These are phyloP conservation scores for Stagonosporopsis cucurbitacearum DNA, from an alignment of 2,329 filamentous ascomycete genomes.

Conservation along the genomic window DNA sequence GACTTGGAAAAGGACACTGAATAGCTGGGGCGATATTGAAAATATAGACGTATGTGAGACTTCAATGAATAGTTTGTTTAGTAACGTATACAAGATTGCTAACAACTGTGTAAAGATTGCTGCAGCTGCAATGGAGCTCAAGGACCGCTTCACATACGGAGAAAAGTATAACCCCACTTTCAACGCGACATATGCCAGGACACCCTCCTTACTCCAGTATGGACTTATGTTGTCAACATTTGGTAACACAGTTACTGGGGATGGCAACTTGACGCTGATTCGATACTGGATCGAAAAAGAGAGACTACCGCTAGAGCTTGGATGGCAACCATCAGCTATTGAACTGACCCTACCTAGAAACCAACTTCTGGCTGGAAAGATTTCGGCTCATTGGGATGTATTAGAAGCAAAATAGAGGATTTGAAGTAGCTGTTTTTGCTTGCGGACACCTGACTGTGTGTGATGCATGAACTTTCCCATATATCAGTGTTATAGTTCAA, in stretches of 20 bases:
- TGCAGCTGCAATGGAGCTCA: constrained; percentile 1
- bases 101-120: constrained; percentile 1
- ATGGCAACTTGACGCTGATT: constrained; percentile 4
- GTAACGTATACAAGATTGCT: neutral
- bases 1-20: neutral
- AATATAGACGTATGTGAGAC: neutral
- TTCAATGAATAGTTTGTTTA: neutral
- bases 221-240: constrained; percentile 2
- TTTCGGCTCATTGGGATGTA: constrained; percentile 1
- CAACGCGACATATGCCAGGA: neutral
- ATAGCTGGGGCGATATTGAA: constrained; percentile 2
- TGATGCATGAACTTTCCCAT: neutral
- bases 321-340: neutral
- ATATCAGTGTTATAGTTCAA: neutral
- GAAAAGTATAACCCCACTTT: constrained; percentile 1
- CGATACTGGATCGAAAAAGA: constrained; percentile 3
- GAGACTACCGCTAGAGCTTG: constrained; percentile 5
- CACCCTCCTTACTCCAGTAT: constrained; percentile 1
- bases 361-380: constrained; percentile 2
- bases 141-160: neutral
- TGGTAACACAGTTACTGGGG: constrained; percentile 3
- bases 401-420: neutral
- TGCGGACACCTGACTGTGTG: neutral
- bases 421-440: neutral
- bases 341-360: constrained; percentile 4